Conservation (phyloP, 2,329 filamentous ascomycete species). For the Diaporthe capsici region DNA sequence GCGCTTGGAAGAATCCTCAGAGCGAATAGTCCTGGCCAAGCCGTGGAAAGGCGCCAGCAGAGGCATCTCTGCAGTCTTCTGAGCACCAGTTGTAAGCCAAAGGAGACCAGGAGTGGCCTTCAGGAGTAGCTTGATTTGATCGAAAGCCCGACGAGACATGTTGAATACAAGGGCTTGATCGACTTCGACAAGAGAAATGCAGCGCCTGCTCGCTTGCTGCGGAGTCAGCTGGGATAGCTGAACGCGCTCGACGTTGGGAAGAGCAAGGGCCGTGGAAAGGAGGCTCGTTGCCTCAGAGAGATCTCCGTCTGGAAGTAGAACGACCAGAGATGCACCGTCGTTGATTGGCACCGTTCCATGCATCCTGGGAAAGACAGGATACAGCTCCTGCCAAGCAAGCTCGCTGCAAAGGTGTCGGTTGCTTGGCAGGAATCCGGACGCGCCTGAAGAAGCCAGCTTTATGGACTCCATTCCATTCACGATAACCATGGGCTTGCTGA, state of each 20-base stretch:
- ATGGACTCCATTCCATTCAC: constrained; percentile 62
- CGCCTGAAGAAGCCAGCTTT: constrained; percentile 49
- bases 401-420: constrained; percentile 64
- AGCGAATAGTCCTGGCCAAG: constrained; percentile 62
- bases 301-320: constrained; percentile 45
- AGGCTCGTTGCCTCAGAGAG: not conserved
- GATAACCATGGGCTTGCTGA: constrained; percentile 54
- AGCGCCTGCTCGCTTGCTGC: constrained; percentile 49
- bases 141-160: constrained; percentile 57
- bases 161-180: constrained; percentile 53
- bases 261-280: constrained; percentile 37
- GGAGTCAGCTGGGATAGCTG: constrained; percentile 54
- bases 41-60: constrained; percentile 58
- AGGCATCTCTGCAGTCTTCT: constrained; percentile 53
- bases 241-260: constrained; percentile 49
- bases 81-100: constrained; percentile 63
- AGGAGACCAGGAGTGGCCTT: constrained; percentile 55
- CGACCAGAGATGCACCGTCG: constrained; percentile 48
- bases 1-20: constrained; percentile 61
- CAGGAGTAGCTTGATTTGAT: constrained; percentile 57
- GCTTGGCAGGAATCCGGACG: constrained; percentile 60
- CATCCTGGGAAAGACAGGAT: constrained; percentile 46
- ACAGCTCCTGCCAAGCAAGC: constrained; percentile 60
- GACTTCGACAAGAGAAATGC: constrained; percentile 64
- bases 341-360: constrained; percentile 44